Evolutionary conservation across 1,284 basidiomycete species (phyloP), one percentile per base, ranked within the genome.

Genomic region (Termitomyces sp.): DNA sequence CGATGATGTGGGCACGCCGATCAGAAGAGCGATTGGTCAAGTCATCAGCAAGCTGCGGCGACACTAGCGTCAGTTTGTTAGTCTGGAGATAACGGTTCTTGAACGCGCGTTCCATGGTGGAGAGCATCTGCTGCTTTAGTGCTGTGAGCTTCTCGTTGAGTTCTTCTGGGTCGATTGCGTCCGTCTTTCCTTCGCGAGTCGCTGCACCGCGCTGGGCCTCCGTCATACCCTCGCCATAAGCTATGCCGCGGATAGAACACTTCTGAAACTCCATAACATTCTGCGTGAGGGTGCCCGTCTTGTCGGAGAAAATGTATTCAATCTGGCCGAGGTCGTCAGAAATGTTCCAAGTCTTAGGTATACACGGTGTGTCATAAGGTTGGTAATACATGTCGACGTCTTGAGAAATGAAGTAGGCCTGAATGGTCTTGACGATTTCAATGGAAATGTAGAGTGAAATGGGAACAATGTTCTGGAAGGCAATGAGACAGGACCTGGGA

Each of bases 241-340:
- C 65, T 0, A 92, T 74, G 2, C 94, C 95, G 55, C 86, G 74
- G 60, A 98, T 81, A 0, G 93, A 96, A 65, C 94, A 97, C 69
- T 93, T 94, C 70, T 98, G 94, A 73, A 97, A 98, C 76, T 98
- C 95, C 95, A 98, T 99, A 61, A 97, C 75, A 72, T 95, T 98
- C 71, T 98, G 93, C 2, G 94, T 97, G 53, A 97, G 82, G 1
- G 94, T 97, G 13, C 94, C 94, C 0, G 94, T 97, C 78, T 99
- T 99, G 82, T 99, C 95, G 5, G 92, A 94, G 73, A 98, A 98
- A 63, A 98, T 80, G 70, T 98, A 98, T 75, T 97, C 95, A 71
- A 98, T 98, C 73, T 98, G 95, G 26, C 95, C 95, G 0, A 98
- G 83, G 71, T 98, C 95, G 68, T 98, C 95, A 2, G 93, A 96